A percentile compares a stretch with the other conserved stretches of the same genome.
These are phyloP conservation scores for Agrocybe chaxingu DNA, from an alignment of 768 basidiomycete genomes.

Conservation along the genomic window DNA sequence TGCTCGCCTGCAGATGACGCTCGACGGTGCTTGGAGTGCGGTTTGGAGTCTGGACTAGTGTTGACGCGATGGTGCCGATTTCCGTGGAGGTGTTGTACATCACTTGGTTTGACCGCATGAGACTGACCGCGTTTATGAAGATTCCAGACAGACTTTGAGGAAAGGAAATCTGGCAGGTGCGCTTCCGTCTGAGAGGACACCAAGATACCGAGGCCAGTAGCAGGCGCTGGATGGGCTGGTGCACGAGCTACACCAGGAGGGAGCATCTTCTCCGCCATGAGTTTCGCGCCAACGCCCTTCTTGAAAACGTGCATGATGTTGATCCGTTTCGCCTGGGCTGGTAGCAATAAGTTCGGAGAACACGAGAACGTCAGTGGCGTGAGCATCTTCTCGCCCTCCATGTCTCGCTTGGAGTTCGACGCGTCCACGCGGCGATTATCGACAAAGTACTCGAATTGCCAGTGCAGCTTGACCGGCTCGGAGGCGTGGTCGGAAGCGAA, in stretches of 20 bases:
- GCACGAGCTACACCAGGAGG: constrained; percentile 20
- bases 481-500: constrained; percentile 22
- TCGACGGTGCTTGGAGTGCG: constrained; percentile 8
- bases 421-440: constrained; percentile 49
- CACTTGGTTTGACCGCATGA: constrained; percentile 10
- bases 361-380: constrained; percentile 76
- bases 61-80: not conserved
- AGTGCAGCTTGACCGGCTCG: constrained; percentile 45
- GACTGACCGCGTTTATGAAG: constrained; percentile 22
- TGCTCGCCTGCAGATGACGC: constrained; percentile 17
- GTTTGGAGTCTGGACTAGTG: not conserved
- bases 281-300: constrained; percentile 66
- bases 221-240: not conserved
- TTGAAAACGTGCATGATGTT: constrained; percentile 68
- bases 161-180: constrained; percentile 7
- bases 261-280: constrained; percentile 59
- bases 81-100: not conserved
- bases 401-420: constrained; percentile 32
- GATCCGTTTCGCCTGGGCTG: constrained; percentile 62
- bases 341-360: constrained; percentile 63
- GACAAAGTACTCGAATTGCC: constrained; percentile 82
- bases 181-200: constrained; percentile 1
- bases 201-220: too few species aligned
- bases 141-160: constrained; percentile 10
- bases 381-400: constrained; percentile 69